Percentiles rank a stretch among this genome's conserved stretches.
Evolutionary conservation across 352 stramenopile species (phyloP).

Genomic region (Phytophthora idaei): DNA sequence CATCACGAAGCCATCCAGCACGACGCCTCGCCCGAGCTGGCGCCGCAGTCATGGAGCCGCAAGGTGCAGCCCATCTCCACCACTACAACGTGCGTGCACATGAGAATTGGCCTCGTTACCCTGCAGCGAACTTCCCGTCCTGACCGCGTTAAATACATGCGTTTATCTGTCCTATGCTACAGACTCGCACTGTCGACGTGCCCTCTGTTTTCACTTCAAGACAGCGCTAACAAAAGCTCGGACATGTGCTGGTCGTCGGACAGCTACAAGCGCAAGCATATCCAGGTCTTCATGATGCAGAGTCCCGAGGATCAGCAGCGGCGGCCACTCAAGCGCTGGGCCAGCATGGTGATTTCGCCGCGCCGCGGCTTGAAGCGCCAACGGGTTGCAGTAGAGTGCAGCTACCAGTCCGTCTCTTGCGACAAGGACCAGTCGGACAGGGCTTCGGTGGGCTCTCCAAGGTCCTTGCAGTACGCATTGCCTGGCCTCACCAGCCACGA

Average conservation of each 20-base stretch:
- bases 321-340: slow-evolving; percentile 25
- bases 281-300: slow-evolving; percentile 6
- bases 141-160: slow-evolving; percentile 7
- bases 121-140: slow-evolving; percentile 7
- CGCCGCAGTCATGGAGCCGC: slow-evolving; percentile 35
- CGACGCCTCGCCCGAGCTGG: slow-evolving; percentile 19
- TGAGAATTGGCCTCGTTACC: slow-evolving; percentile 15
- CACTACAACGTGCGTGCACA: slow-evolving; percentile 24
- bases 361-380: slow-evolving; percentile 26
- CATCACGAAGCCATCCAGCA: slow-evolving; percentile 21
- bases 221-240: slow-evolving; percentile 8
- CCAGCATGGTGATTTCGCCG: slow-evolving; percentile 12
- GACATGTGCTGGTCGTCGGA: slow-evolving; percentile 3
- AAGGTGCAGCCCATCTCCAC: slow-evolving; percentile 21
- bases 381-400: slow-evolving; percentile 22
- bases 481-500: slow-evolving; percentile 43
- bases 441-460: slow-evolving; percentile 20
- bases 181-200: slow-evolving; percentile 22
- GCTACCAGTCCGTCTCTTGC: not conserved
- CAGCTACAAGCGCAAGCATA: slow-evolving; percentile 5
- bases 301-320: slow-evolving; percentile 1
- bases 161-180: slow-evolving; percentile 10
- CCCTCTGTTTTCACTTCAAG: slow-evolving; percentile 28
- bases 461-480: slow-evolving; percentile 49
- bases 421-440: slow-evolving; percentile 5